These are phyloP conservation scores for Cronartium quercuum DNA, from an alignment of 1,284 basidiomycete species.

Conservation along the genomic window DNA sequence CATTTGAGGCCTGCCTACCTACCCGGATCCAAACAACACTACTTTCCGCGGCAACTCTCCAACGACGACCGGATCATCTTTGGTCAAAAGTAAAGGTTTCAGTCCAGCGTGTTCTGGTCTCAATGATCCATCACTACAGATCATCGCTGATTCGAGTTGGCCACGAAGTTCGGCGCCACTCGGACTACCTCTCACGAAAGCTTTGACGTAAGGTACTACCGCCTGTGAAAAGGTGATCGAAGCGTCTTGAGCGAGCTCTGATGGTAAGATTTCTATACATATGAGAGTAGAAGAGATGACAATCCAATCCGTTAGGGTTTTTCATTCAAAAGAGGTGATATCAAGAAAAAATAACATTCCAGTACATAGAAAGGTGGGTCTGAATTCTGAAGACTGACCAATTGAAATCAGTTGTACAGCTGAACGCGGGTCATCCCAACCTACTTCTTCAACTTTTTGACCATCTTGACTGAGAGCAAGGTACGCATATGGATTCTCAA, in stretches of 20 bases:
- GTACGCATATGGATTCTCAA: conserved; percentile 59
- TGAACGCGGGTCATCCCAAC: conserved; percentile 18
- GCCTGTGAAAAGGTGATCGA: conserved; percentile 66
- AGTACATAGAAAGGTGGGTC: conserved; percentile 60
- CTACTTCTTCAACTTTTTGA: not conserved
- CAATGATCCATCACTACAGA: conserved; percentile 61
- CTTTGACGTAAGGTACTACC: conserved; percentile 63
- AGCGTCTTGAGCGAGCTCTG: conserved; percentile 71
- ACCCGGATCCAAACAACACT: conserved; percentile 36
- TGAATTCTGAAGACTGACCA: conserved; percentile 47
- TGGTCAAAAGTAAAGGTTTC: conserved; percentile 45
- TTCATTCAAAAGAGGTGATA: not conserved
- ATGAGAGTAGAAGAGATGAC: no score
- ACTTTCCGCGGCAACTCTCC: conserved; percentile 1
- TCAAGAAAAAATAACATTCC: not conserved
- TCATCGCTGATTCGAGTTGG: conserved; percentile 63
- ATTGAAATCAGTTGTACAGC: conserved; percentile 52
- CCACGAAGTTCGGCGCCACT: conserved; percentile 48
- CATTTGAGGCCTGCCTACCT: not conserved
- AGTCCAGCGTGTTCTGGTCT: conserved; percentile 60
- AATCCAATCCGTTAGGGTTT: no score
- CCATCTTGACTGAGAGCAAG: conserved; percentile 51
- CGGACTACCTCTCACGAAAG: conserved; percentile 52
- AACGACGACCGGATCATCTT: not conserved
- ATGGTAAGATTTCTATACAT: conserved; percentile 81